Evolutionary conservation across 306 rosid genomes (phyloP), one percentile per base, ranked within the genome.

Genomic region (Cyclanthera cordifolia): DNA sequence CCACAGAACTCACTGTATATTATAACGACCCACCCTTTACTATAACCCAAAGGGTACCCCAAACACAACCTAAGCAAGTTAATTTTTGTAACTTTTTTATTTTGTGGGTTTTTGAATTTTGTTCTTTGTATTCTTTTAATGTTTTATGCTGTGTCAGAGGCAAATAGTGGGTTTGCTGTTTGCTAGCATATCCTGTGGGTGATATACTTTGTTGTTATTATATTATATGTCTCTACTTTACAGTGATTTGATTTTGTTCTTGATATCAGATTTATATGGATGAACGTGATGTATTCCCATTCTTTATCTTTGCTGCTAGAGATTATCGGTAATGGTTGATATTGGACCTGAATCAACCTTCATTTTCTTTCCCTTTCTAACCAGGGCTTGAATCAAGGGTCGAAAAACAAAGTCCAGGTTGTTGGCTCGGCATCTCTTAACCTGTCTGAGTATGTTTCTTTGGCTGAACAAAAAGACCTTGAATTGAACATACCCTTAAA

Each of bases 381-480:
- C 52, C 87, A 94, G 99, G 95, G 90, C 23, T 79, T 84, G 72
- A 88, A 88, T 80, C 95, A 80, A 71, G 89, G 90, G 74, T 68
- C 86, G 14, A 94, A 90, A 73, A 79, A 64, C 73, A 93, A 88
- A 82, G 86, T 82, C 69, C 83, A 83, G 51, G 83, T 84, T 53
- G 76, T 88, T 16, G 99, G 99, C 60, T 82, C 83, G 3, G 92
- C 89, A 13, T 81, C 90, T 12, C 77, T 94, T 90, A 94, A 94
- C 72, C 83, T 94, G 68, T 88, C 99, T 56, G 99, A 94, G 59
- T 85, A 75, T 72, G 85, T 91, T 70, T 80, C 84, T n/a, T 86
- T 68, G 2, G 79, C 83, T 71, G 95, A 90, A 79, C 75, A 88
- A 74, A 86, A 83, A 8, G 96, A 94, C 76, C 78, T 86, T 70